phyloP scores from a whole-genome alignment of 2,329 filamentous ascomycete genomes.

The Talaromyces sp. region DNA sequence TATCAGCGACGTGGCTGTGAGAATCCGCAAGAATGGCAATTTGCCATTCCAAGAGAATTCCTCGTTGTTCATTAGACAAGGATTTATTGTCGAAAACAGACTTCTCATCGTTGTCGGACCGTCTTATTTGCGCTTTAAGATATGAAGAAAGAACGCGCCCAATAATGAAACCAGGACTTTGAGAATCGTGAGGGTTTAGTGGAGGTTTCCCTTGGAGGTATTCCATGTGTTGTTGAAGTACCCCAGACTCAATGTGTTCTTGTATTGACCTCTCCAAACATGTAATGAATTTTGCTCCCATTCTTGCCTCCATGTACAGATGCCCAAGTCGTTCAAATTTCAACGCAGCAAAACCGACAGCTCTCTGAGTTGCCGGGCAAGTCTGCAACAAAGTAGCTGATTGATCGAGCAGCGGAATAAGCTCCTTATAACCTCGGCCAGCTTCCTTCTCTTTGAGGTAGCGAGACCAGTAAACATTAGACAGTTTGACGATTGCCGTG shows the following conservation, averaged over 20 bases:
- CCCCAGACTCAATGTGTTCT: slow-evolving; percentile 34
- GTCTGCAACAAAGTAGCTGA: slow-evolving; percentile 34
- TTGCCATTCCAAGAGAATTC: slow-evolving; percentile 34
- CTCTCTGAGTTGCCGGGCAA: slow-evolving; percentile 29
- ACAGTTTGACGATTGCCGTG: slow-evolving; percentile 33
- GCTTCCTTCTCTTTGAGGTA: slow-evolving; percentile 39
- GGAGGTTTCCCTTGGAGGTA: slow-evolving; percentile 22
- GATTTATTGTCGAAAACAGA: slow-evolving; percentile 27
- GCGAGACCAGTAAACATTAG: slow-evolving; percentile 44
- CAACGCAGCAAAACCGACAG: slow-evolving; percentile 34
- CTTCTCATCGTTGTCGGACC: slow-evolving; percentile 19
- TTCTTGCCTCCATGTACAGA: slow-evolving; percentile 34
- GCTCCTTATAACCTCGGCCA: slow-evolving; percentile 26
- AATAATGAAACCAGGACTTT: slow-evolving; percentile 31
- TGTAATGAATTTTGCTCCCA: slow-evolving; percentile 28
- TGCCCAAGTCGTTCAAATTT: slow-evolving; percentile 42
- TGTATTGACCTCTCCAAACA: slow-evolving; percentile 36
- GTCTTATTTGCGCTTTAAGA: slow-evolving; percentile 30
- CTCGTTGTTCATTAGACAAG: slow-evolving; percentile 22
- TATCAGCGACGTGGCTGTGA: slow-evolving; percentile 19
- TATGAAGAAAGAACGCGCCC: slow-evolving; percentile 32
- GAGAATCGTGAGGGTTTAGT: slow-evolving; percentile 25
- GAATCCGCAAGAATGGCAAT: slow-evolving; percentile 29
- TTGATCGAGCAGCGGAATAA: slow-evolving; percentile 34
- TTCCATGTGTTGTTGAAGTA: slow-evolving; percentile 25